Percentiles rank a stretch among this genome's conserved stretches.
Conservation (phyloP, 805 yeast genomes). For the Grigorovia transvaalensis region DNA sequence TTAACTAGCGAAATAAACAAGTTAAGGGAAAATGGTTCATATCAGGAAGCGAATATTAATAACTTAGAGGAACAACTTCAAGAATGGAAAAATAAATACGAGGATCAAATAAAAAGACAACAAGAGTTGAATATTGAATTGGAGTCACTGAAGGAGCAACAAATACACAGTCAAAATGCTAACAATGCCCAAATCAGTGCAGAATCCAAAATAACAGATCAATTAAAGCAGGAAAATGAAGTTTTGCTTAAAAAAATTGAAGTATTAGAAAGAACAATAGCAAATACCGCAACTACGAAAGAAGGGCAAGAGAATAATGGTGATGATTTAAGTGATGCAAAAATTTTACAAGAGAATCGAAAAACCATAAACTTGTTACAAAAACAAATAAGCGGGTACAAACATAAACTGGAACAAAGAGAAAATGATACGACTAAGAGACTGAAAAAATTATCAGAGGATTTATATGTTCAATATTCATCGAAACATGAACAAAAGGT, state of each 20-base stretch:
- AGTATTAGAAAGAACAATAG: conserved; percentile 13
- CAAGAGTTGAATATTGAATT: conserved; percentile 16
- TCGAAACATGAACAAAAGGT: conserved; percentile 71
- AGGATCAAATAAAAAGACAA: conserved; percentile 10
- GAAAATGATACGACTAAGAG: conserved; percentile 44
- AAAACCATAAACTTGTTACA: conserved; percentile 11
- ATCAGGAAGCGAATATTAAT: conserved; percentile 24
- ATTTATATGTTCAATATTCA: conserved; percentile 61
- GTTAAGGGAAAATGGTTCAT: conserved; percentile 21
- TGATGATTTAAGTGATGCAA: conserved; percentile 3
- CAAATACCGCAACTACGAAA: conserved; percentile 7
- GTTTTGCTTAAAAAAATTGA: conserved; percentile 22
- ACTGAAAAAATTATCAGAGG: conserved; percentile 55
- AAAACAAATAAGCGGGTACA: conserved; percentile 21
- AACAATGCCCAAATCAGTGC: conserved; percentile 30
- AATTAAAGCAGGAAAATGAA: conserved; percentile 10
- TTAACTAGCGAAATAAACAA: conserved; percentile 27
- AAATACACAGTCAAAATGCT: conserved; percentile 25
- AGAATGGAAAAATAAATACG: conserved; percentile 16
- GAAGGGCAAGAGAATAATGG: conserved; percentile 1
- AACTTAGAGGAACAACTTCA: conserved; percentile 24
- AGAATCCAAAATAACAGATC: conserved; percentile 18
- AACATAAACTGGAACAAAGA: conserved; percentile 28
- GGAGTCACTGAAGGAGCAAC: conserved; percentile 22
- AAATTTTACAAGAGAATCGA: conserved; percentile 7